A percentile compares a stretch with the other conserved stretches of the same genome.
Conservation (phyloP, 2,329 filamentous ascomycete genomes). For the Trichoderma sp. region DNA sequence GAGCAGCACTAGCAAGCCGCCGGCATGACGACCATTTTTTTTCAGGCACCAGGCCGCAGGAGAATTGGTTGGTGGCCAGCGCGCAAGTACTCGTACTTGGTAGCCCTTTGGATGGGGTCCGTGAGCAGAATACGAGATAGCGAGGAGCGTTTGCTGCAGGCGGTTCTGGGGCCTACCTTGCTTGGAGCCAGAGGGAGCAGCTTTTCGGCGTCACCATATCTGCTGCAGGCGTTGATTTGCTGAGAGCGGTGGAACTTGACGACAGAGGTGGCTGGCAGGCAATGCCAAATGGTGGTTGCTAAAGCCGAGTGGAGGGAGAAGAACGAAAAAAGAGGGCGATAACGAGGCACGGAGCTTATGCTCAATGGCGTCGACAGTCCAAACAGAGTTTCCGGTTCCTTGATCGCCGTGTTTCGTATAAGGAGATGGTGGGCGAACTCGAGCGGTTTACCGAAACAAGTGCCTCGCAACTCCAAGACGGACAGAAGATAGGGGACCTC, state of each 20-base stretch:
- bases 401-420: background rate
- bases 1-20: background rate
- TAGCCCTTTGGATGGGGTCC: slow-evolving; percentile 5
- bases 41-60: background rate
- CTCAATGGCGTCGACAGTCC: background rate
- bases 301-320: background rate
- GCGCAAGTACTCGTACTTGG: background rate
- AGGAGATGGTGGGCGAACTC: background rate
- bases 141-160: slow-evolving; percentile 8
- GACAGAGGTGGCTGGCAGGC: slow-evolving; percentile 4
- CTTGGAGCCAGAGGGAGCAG: slow-evolving; percentile 1
- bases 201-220: slow-evolving; percentile 10
- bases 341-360: background rate
- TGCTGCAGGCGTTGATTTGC: slow-evolving; percentile 13
- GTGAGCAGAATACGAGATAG: slow-evolving; percentile 14
- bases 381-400: slow-evolving; percentile 3
- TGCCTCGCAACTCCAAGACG: background rate
- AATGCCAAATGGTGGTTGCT: background rate
- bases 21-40: background rate
- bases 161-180: background rate
- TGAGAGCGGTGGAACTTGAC: slow-evolving; percentile 1
- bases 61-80: background rate
- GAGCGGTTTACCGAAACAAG: background rate
- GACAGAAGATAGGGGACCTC: background rate
- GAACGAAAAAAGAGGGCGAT: background rate